Evolutionary conservation across 2,329 filamentous ascomycete species (phyloP), one percentile per base, ranked within the genome.

Genomic region (Kalaharituber pfeilii): DNA sequence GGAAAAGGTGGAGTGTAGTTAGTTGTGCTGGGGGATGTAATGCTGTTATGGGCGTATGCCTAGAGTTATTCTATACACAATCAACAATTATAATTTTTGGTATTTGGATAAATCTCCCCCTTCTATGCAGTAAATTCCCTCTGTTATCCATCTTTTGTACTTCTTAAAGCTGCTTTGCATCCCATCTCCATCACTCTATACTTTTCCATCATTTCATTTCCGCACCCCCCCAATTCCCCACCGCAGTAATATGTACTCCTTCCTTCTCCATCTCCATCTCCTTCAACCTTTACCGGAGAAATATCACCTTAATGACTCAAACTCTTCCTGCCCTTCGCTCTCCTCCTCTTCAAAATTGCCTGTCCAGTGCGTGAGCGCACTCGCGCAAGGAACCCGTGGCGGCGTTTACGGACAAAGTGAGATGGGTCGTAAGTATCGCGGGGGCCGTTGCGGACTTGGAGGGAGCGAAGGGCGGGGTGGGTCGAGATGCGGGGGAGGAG

Each of bases 321-420:
- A 27, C 50, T 42, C 50, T 53, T 61, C 49, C 77, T 67, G 52
- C 75, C 73, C 72, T 79, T 79, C 13, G 69, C 60, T 66, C 64
- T 70, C 66, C 78, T 70, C 62, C 76, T 67, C 64, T 69, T 66
- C 52, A 80, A 63, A 56, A 72, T 76, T 67, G 73, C 75, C 55
- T 71, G 68, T 2, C 77, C 77, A 8, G 70, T 73, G 63, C 70
- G 71, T 47, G 71, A 72, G 60, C 71, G 68, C 60, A 72, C 66
- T 33, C 77, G 69, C 60, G 69, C 71, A 49, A 80, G 65, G 62
- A 78, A 80, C 1, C 77, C 78, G 59, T 75, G 73, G 60, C 76
- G 71, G 24, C 77, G 71, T 71, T 79, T 80, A 67, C 78, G 75
- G 13, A 79, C 69, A 28, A 56, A 57, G 55, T 53, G 59, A 50